Conservation (phyloP, 2,329 filamentous ascomycete genomes). For the Nothophaeocryptopus gaeumannii region DNA sequence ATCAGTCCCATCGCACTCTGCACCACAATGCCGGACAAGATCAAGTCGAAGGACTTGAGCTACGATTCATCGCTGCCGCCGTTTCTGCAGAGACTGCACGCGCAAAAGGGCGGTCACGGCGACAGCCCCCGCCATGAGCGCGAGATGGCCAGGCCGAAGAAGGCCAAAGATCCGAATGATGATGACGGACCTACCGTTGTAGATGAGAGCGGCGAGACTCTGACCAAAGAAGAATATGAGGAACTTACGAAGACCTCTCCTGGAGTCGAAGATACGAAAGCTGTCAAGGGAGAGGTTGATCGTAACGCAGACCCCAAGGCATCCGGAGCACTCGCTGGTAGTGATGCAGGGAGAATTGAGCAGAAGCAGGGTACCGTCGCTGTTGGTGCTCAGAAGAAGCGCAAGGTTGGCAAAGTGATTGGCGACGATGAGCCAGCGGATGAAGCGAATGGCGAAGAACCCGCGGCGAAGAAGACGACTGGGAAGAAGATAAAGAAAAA, state of each 20-base stretch:
- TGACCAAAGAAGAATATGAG: conserved; percentile 51
- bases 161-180: conserved; percentile 62
- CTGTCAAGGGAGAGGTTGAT: conserved; percentile 26
- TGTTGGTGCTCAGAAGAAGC: conserved; percentile 31
- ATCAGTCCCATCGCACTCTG: background rate
- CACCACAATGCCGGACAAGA: conserved; percentile 46
- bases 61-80: conserved; percentile 58
- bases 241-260: conserved; percentile 34
- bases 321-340: conserved; percentile 25
- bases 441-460: conserved; percentile 10
- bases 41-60: conserved; percentile 62
- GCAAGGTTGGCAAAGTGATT: conserved; percentile 37
- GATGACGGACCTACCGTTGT: conserved; percentile 76
- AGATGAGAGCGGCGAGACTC: conserved; percentile 65
- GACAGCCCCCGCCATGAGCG: conserved; percentile 46
- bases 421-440: conserved; percentile 30
- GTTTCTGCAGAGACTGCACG: conserved; percentile 49
- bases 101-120: conserved; percentile 51
- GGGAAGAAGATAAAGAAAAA: conserved; percentile 36
- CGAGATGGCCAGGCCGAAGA: conserved; percentile 46
- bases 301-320: conserved; percentile 26
- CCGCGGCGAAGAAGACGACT: conserved; percentile 15
- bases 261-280: background rate
- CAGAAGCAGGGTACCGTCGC: conserved; percentile 18
- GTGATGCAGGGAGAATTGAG: conserved; percentile 10